Base-by-base conservation (phyloP, 2,329 filamentous ascomycete genomes). In the Xylariales sp. region DNA sequence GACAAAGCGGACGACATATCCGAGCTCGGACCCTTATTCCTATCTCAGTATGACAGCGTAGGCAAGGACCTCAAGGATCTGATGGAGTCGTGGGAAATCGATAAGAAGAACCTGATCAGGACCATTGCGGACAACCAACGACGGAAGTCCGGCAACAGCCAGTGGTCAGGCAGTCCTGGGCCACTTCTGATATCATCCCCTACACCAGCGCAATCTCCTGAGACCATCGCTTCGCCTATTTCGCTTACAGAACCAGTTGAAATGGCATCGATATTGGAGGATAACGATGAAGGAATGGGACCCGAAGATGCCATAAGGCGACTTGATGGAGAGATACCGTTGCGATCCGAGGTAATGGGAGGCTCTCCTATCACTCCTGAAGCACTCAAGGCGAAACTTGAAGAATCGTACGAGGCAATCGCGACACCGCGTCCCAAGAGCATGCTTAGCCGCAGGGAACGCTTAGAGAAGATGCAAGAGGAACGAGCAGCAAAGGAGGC, bases 401-500 rank as follows among this genome's bases (percentile, higher is more conserved):
- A 95, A 44, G 93, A 98, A 62, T 91, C 89, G 1, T 97, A 95
- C 45, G 93, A 98, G 62, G 93, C 90, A 0, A 79, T 97, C 25
- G 88, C 90, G 2, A 69, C 87, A 41, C 85, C 79, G 6, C 74
- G 83, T 28, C 81, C 85, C 42, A 75, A 83, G 47, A 85, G 79
- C 51, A 71, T 76, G 37, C 68, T 96, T 47, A 88, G 85, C 1
- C 72, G 91, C 53, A 90, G 95, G 53, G 89, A 98, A 63, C 81
- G 93, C 25, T 85, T 97, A 51, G 72, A 74, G 29, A 91, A 85
- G 61, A 89, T 96, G 70, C 84, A 85, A 51, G 90, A 95, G 56
- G 91, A 97, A 30, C 77, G 91, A 40, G 81, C 81, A 38, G 78
- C 78, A 45, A 85, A 87, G 55, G 83, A 85, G 15, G 71, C 79